Conservation (phyloP, 2,329 filamentous ascomycete species). For the Sarocladiaceae sp. region DNA sequence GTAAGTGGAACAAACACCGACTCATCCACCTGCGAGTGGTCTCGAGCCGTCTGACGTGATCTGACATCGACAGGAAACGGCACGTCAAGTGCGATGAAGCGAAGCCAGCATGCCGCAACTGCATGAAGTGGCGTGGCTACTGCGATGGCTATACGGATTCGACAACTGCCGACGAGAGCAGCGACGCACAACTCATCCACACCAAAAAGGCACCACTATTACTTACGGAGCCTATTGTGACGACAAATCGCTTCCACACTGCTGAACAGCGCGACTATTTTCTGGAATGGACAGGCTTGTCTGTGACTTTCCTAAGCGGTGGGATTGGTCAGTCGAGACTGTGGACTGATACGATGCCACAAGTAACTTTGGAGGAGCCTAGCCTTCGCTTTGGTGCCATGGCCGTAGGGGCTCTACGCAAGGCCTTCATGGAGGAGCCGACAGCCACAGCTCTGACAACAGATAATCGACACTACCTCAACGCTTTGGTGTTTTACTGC, state of each 20-base stretch:
- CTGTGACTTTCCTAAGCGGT: constrained; percentile 28
- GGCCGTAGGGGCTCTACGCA: constrained; percentile 32
- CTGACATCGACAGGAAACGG: constrained; percentile 24
- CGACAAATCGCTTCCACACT: constrained; percentile 27
- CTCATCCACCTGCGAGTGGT: not conserved
- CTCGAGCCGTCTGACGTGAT: not conserved
- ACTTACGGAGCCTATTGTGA: constrained; percentile 26
- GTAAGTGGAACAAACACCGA: constrained; percentile 14
- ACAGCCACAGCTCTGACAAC: constrained; percentile 16
- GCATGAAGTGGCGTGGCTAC: constrained; percentile 34
- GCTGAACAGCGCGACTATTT: constrained; percentile 30
- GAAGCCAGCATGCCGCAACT: constrained; percentile 33
- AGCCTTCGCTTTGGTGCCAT: constrained; percentile 33
- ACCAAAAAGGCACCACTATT: constrained; percentile 23
- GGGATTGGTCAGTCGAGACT: constrained; percentile 25
- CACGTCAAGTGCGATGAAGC: constrained; percentile 38
- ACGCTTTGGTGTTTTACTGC: constrained; percentile 34
- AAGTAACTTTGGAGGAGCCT: constrained; percentile 30
- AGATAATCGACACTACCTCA: constrained; percentile 31
- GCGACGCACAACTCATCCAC: constrained; percentile 22
- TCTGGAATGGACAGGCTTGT: constrained; percentile 30
- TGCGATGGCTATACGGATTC: constrained; percentile 27
- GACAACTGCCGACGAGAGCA: constrained; percentile 4
- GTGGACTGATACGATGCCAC: constrained; percentile 34
- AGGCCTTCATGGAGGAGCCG: constrained; percentile 22